Conservation (phyloP, 768 basidiomycete genomes). For the Naganishia kalamii region DNA sequence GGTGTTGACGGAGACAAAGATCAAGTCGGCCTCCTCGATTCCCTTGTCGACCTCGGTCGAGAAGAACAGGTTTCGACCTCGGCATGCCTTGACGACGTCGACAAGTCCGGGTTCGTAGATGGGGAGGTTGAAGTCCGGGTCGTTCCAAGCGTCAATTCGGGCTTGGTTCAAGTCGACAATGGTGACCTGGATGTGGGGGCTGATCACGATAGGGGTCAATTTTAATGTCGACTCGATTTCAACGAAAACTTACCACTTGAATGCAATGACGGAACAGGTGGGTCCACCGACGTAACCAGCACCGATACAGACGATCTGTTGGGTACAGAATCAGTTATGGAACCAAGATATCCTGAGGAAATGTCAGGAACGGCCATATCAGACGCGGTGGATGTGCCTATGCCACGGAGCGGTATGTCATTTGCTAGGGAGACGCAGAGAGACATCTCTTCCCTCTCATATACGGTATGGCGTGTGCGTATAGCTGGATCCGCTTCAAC, state of each 20-base stretch:
- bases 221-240: not conserved
- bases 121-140: conserved; percentile 68
- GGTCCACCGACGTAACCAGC: conserved; percentile 81
- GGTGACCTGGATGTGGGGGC: conserved; percentile 81
- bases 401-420: no score
- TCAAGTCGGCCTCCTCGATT: conserved; percentile 90
- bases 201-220: conserved; percentile 19
- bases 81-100: conserved; percentile 76
- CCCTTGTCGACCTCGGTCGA: conserved; percentile 87
- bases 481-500: no score
- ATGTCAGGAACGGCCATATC: not conserved
- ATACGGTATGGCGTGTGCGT: no score
- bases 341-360: no score
- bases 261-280: conserved; percentile 77
- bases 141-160: conserved; percentile 95
- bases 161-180: conserved; percentile 96
- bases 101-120: conserved; percentile 97
- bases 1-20: conserved; percentile 97
- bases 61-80: conserved; percentile 96
- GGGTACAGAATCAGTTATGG: not conserved
- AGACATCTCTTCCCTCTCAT: no score
- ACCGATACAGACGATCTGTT: conserved; percentile 34
- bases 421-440: no score
- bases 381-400: no score
- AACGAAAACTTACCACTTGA: conserved; percentile 2